Percentiles rank a stretch among this genome's conserved stretches.
These are phyloP conservation scores for Russula olivacea DNA, from an alignment of 768 basidiomycete genomes.

Conservation along the genomic window DNA sequence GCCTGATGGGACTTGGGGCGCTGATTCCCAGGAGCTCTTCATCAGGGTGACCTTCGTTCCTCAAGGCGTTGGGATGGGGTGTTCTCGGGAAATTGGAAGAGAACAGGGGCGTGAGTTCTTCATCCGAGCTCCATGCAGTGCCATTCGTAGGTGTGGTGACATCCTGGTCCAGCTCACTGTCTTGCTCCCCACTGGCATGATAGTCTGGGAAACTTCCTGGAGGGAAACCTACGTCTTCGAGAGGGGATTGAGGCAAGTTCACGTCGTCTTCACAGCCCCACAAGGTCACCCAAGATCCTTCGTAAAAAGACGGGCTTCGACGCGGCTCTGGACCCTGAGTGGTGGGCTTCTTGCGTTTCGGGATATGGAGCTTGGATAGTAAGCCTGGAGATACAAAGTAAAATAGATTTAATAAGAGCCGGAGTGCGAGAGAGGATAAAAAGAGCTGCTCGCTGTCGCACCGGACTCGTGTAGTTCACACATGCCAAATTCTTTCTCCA, in stretches of 20 bases:
- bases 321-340: slow-evolving; percentile 10
- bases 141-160: neutral
- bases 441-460: neutral
- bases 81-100: slow-evolving; percentile 10
- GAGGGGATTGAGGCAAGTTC: neutral
- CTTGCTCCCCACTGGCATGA: neutral
- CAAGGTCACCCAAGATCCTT: slow-evolving; percentile 6
- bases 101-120: slow-evolving; percentile 8
- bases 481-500: slow-evolving; percentile 18
- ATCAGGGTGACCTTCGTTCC: neutral
- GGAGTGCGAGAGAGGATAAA: neutral
- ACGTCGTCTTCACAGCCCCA: slow-evolving; percentile 5
- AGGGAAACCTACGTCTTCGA: neutral
- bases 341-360: slow-evolving; percentile 4
- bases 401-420: neutral
- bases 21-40: neutral
- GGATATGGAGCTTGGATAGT: slow-evolving; percentile 5
- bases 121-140: neutral
- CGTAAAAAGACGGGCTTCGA: neutral
- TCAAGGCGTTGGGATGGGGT: neutral
- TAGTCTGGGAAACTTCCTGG: neutral
- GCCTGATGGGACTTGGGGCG: neutral
- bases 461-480: slow-evolving; percentile 1
- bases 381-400: neutral
- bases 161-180: neutral